Base-by-base conservation (phyloP, 305 asterid genomes). In the Striga hermonthica region DNA sequence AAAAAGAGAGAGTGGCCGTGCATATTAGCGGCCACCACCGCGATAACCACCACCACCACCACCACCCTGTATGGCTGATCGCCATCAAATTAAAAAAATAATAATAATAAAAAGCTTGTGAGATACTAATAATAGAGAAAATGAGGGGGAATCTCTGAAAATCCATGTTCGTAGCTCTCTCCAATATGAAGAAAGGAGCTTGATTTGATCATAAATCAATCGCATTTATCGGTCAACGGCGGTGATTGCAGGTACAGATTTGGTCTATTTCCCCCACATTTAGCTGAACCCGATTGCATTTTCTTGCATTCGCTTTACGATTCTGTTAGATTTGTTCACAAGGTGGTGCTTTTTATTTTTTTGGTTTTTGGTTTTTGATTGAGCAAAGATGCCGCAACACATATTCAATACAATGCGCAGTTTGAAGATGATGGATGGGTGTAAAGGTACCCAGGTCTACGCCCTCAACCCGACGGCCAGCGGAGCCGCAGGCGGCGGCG, bases 381-480 rank as follows among this genome's bases (percentile, higher is more conserved):
- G 78, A 50, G 74, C 77, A 71, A 82, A 82, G 74, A 90, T 87
- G 97, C 96, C 83, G 76, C 91, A 87, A 37, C 89, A 81, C 58
- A 69, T 87, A 48, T 83, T 75, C 68, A 81, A 83, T 69, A 76
- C 94, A 44, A 84, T 84, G 93, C 94, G 95, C 60, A 84, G 96
- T 72, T 66, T 87, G 82, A 86, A 82, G 66, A 76, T 93, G 86
- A 68, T 83, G 70, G 96, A 90, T 15, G 94, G 92, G 69, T 88
- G 92, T 76, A 93, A 84, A 67, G 74, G 83, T 67, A 39, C 83
- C 45, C 97, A 84, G 60, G 71, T 82, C 0, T 84, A 66, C 79
- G 69, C 85, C 64, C 68, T 85, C 68, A 81, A 78, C 66, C 47
- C 86, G 39, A 15, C 77, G 53, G 67, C 78, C 78, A 57, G 76